A percentile compares a stretch with the other conserved stretches of the same genome.
These are phyloP conservation scores for Phylloporus sp. DNA, from an alignment of 768 basidiomycete species.

Conservation along the genomic window DNA sequence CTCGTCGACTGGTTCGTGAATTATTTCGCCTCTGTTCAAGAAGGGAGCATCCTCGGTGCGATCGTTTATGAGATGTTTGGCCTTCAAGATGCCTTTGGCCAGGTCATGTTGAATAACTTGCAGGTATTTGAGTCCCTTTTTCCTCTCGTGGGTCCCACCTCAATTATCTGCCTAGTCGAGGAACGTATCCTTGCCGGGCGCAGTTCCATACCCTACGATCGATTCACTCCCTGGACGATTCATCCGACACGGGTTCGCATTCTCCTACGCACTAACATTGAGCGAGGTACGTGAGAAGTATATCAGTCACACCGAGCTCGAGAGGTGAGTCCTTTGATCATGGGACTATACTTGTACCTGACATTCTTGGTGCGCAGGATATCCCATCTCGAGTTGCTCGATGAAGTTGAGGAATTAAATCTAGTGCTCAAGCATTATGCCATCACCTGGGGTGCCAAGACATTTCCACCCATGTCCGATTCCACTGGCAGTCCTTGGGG, in stretches of 20 bases:
- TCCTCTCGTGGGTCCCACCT: background rate
- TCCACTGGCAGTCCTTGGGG: constrained; percentile 8
- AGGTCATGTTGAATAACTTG: constrained; percentile 86
- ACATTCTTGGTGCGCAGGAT: constrained; percentile 44
- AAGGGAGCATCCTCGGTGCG: constrained; percentile 38
- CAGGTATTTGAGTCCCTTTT: constrained; percentile 41
- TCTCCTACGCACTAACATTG: constrained; percentile 11
- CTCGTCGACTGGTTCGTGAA: constrained; percentile 73
- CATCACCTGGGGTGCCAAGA: constrained; percentile 58
- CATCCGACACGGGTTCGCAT: constrained; percentile 46
- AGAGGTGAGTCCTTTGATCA: constrained; percentile 37
- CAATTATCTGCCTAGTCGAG: constrained; percentile 46
- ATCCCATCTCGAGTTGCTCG: constrained; percentile 76
- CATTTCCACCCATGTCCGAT: background rate
- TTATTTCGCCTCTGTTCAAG: constrained; percentile 34
- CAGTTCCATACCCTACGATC: constrained; percentile 52
- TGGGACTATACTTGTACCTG: background rate
- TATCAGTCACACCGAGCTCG: constrained; percentile 40
- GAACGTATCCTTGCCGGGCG: constrained; percentile 70
- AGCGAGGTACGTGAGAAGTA: constrained; percentile 42
- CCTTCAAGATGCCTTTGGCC: constrained; percentile 82
- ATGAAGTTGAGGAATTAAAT: constrained; percentile 83
- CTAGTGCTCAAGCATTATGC: constrained; percentile 47
- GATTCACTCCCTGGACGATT: constrained; percentile 56
- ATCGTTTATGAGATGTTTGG: constrained; percentile 90